These are phyloP conservation scores for Lenzites betulinus DNA, from an alignment of 768 basidiomycete genomes.

Conservation along the genomic window DNA sequence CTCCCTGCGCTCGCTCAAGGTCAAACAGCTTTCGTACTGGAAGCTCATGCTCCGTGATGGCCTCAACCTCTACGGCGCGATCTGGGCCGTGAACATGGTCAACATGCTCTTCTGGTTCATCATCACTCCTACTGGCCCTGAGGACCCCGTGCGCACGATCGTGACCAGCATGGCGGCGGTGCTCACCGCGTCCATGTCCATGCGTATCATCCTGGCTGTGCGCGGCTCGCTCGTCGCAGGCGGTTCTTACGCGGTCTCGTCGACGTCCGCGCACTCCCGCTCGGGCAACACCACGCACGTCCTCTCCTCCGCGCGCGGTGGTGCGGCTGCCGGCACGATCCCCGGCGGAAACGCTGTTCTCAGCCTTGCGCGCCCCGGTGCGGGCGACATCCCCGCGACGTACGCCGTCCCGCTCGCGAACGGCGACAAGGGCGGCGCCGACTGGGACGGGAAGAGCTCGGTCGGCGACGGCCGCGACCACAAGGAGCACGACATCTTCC, in stretches of 20 bases:
- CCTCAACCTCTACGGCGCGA: constrained; percentile 81
- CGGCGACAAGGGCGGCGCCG: constrained; percentile 30
- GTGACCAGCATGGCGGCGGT: constrained; percentile 86
- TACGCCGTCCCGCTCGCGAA: constrained; percentile 36
- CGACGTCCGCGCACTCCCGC: constrained; percentile 25
- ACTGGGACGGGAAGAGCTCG: constrained; percentile 33
- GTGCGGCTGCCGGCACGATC: neutral
- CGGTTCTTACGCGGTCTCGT: constrained; percentile 59
- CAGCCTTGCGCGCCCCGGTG: constrained; percentile 26
- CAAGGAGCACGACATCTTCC: constrained; percentile 28
- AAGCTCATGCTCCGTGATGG: constrained; percentile 90
- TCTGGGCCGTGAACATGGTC: constrained; percentile 78
- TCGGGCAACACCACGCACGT: constrained; percentile 35
- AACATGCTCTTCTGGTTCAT: constrained; percentile 90
- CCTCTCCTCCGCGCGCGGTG: constrained; percentile 29
- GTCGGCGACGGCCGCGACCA: constrained; percentile 33
- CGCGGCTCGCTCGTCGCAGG: constrained; percentile 74
- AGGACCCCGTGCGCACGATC: constrained; percentile 79
- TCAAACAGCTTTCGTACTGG: constrained; percentile 67
- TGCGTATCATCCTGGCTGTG: constrained; percentile 83
- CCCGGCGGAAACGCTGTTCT: constrained; percentile 29
- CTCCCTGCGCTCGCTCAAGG: constrained; percentile 56
- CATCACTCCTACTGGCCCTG: constrained; percentile 58
- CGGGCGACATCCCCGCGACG: constrained; percentile 20
- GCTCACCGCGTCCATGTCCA: constrained; percentile 84